phyloP scores from a whole-genome alignment of 345 rosid species.

The Draba incana region DNA sequence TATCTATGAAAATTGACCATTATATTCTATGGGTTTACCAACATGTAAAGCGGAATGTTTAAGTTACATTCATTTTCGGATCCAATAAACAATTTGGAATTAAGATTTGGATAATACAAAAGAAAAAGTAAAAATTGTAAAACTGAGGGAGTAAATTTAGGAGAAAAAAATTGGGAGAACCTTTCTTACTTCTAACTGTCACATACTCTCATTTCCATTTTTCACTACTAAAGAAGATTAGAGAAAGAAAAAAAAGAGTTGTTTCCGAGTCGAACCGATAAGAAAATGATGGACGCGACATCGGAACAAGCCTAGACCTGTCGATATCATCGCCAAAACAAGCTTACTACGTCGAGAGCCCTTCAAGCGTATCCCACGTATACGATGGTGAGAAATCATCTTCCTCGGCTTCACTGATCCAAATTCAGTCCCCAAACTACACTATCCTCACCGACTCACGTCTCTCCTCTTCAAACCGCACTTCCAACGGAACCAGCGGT shows the following conservation, averaged over 20 bases:
- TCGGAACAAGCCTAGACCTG: constrained; percentile 76
- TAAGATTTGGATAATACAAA: background rate
- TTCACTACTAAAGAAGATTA: background rate
- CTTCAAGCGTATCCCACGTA: constrained; percentile 67
- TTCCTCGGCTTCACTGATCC: constrained; percentile 44
- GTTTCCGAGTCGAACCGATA: no score
- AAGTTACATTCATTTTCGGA: constrained; percentile 14
- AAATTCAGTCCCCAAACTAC: constrained; percentile 42
- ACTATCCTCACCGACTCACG: constrained; percentile 41
- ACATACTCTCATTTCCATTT: background rate
- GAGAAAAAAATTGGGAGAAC: constrained; percentile 21
- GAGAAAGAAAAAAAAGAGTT: background rate
- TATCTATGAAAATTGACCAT: no score
- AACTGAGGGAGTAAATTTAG: constrained; percentile 18
- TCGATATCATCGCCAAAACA: constrained; percentile 81
- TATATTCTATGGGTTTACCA: no score
- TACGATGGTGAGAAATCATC: constrained; percentile 83
- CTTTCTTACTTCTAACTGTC: constrained; percentile 15
- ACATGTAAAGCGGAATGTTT: constrained; percentile 2
- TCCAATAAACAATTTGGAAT: background rate
- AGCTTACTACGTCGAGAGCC: constrained; percentile 74
- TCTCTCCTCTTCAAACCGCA: constrained; percentile 10
- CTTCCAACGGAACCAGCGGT: constrained; percentile 35
- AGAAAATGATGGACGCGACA: constrained; percentile 53
- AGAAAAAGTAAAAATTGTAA: constrained; percentile 10